Conservation (phyloP, 208 protist genomes). For the Acanthamoeba rhysodes region DNA sequence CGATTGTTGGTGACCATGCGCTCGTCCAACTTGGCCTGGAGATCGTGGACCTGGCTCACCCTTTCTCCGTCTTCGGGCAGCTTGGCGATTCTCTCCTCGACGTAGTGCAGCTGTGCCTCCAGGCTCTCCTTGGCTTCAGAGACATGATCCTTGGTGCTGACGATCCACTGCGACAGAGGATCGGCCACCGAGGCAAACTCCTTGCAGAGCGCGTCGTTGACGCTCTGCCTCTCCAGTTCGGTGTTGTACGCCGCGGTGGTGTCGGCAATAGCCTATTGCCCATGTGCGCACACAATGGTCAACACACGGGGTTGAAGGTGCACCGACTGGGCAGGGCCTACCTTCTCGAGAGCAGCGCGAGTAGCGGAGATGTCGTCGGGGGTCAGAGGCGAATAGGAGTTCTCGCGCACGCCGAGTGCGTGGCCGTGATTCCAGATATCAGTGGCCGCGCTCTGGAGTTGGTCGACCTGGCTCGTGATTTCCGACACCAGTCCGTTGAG, state of each 20-base stretch:
- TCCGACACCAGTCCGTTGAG: background rate
- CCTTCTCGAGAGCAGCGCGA: conserved; percentile 10
- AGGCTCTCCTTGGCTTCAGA: conserved; percentile 54
- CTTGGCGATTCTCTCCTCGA: background rate
- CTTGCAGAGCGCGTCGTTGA: conserved; percentile 75
- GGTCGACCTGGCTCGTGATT: conserved; percentile 36
- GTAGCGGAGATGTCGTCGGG: background rate
- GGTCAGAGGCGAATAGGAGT: conserved; percentile 37
- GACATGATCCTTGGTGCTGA: conserved; percentile 60
- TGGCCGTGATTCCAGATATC: conserved; percentile 21
- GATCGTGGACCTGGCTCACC: background rate
- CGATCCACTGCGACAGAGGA: conserved; percentile 65
- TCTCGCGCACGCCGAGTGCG: background rate
- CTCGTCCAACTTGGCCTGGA: conserved; percentile 40
- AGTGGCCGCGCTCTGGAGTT: background rate
- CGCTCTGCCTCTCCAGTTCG: conserved; percentile 67
- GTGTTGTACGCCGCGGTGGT: conserved; percentile 37
- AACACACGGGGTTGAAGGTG: background rate
- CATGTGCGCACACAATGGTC: background rate
- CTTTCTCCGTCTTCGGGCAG: background rate
- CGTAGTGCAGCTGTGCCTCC: conserved; percentile 63
- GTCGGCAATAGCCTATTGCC: conserved; percentile 28
- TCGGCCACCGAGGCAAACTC: conserved; percentile 71
- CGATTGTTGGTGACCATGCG: conserved; percentile 58
- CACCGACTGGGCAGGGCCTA: background rate